Evolutionary conservation across 768 basidiomycete genomes (phyloP).

Genomic region (Suillus cothurnatus): DNA sequence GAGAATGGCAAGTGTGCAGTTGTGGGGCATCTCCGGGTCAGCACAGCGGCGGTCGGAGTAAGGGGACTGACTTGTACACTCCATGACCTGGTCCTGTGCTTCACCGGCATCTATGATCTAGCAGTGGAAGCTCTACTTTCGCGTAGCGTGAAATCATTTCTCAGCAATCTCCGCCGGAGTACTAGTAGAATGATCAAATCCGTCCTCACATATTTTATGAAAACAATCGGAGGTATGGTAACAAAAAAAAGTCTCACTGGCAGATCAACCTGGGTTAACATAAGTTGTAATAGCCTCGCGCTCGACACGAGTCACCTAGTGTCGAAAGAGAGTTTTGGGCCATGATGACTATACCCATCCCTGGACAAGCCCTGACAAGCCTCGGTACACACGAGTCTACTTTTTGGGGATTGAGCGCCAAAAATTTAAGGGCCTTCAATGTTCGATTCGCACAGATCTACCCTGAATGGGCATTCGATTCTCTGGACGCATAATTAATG

Average conservation of each 20-base stretch:
- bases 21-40: slow-evolving; percentile 1
- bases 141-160: slow-evolving; percentile 16
- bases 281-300: slow-evolving; percentile 3
- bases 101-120: not conserved
- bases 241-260: not conserved
- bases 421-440: slow-evolving; percentile 21
- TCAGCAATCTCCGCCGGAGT: slow-evolving; percentile 33
- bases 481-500: slow-evolving; percentile 44
- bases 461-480: slow-evolving; percentile 50
- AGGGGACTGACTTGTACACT: slow-evolving; percentile 5
- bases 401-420: slow-evolving; percentile 30
- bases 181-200: not conserved
- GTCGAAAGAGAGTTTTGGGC: slow-evolving; percentile 16
- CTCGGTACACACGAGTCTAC: slow-evolving; percentile 28
- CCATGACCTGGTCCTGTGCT: not conserved
- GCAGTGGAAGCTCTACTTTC: slow-evolving; percentile 6
- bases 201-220: not conserved
- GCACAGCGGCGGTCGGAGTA: slow-evolving; percentile 9
- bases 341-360: slow-evolving; percentile 35
- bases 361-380: slow-evolving; percentile 19
- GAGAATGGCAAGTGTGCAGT: slow-evolving; percentile 14
- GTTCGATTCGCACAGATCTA: slow-evolving; percentile 31
- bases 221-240: slow-evolving; percentile 2
- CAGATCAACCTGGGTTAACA: slow-evolving; percentile 7
- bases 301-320: slow-evolving; percentile 6